Evolutionary conservation across 495 filamentous ascomycete genomes (phyloP), one percentile per base, ranked within the genome.

Genomic region (Chaetomium fimeti): DNA sequence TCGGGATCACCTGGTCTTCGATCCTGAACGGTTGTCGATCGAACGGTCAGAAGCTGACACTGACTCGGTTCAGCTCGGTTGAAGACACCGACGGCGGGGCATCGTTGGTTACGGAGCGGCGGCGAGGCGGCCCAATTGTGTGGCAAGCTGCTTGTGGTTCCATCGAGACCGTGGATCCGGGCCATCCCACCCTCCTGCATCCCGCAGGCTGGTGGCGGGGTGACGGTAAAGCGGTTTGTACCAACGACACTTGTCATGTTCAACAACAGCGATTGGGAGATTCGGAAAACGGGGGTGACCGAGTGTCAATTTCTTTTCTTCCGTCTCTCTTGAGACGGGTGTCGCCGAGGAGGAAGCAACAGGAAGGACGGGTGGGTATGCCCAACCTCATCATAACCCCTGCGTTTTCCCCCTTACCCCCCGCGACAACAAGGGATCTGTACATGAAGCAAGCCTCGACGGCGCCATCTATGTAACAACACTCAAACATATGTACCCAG

Each of bases 61-160:
- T 40, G 55, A 57, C 55, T 57, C 55, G 55, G 55, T 22, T 57
- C 55, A 25, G 55, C 36, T 57, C 55, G 55, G 55, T 57, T 45
- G 25, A 57, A 28, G 22, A 18, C 36, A 43, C 18, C 16, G 18
- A 42, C 8, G 29, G 29, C 18, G 53, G 24, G 55, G 22, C 1
- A 5, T 11, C 18, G 5, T 5, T 24, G 32, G 29, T 3, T 32
- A 32, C 3, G 29, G 32, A 9, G 32, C 7, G 32, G 32, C 32
- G 32, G 32, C 32, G 32, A 57, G 22, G 55, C 38, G 38, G 55
- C 6, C 55, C 55, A 57, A 57, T 57, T 9, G 38, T 20, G 36
- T 27, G 38, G 7, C 43, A 15, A 43, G 55, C 55, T 20, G 15
- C 51, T 32, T 49, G 3, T 49, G 3, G 29, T 28, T 32, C 16